phyloP scores from a whole-genome alignment of 441 rosid species.

The Mallotus repandus region DNA sequence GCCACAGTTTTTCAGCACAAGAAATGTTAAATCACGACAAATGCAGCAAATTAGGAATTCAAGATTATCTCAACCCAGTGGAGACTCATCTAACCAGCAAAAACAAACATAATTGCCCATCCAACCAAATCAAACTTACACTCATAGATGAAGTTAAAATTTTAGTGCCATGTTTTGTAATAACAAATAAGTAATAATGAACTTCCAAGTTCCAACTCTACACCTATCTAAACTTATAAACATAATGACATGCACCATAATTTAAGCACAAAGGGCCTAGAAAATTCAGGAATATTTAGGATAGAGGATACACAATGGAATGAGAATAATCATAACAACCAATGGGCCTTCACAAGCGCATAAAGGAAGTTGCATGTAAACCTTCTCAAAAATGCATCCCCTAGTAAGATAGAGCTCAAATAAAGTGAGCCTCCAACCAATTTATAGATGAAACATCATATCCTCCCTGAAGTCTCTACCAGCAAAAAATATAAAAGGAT shows the following conservation, averaged over 20 bases:
- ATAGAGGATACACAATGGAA: background rate
- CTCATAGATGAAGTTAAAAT: background rate
- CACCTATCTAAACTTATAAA: background rate
- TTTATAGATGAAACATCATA: background rate
- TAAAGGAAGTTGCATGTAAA: background rate
- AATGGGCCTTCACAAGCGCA: background rate
- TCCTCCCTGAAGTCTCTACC: too few relatives aligned
- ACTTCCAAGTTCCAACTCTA: too few relatives aligned
- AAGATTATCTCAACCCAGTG: background rate
- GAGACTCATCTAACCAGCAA: background rate
- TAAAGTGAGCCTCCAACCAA: background rate
- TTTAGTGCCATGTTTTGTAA: background rate
- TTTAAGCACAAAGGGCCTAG: background rate
- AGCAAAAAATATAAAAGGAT: background rate
- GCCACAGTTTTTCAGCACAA: background rate
- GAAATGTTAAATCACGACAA: background rate
- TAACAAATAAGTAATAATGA: background rate
- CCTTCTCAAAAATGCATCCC: background rate
- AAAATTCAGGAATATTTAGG: background rate
- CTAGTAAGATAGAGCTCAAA: background rate
- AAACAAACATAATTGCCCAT: background rate
- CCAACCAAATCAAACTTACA: background rate
- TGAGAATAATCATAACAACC: background rate
- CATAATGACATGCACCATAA: background rate
- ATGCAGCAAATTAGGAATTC: conserved; percentile 1